Evolutionary conservation across 1,139 yeast species (phyloP).

Genomic region (Suhomyces ambrosiae): DNA sequence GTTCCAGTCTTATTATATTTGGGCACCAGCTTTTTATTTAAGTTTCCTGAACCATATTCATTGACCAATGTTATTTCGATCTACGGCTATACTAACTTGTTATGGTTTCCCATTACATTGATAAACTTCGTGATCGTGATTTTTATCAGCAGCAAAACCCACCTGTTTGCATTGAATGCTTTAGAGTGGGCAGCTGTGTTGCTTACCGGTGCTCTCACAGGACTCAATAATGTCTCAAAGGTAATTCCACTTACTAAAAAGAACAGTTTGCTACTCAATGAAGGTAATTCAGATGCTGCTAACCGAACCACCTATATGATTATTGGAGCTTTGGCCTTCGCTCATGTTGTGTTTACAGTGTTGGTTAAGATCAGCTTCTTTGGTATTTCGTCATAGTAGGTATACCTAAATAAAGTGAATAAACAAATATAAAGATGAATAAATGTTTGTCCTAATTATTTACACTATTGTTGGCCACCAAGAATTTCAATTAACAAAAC

Average conservation of each 20-base stretch:
- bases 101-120: conserved; percentile 79
- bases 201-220: conserved; percentile 50
- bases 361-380: conserved; percentile 54
- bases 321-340: conserved; percentile 33
- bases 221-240: conserved; percentile 48
- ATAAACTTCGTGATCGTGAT: conserved; percentile 53
- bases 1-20: conserved; percentile 60
- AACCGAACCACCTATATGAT: conserved; percentile 23
- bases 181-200: conserved; percentile 52
- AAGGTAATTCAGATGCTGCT: conserved; percentile 26
- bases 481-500: no score
- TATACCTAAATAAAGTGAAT: no score
- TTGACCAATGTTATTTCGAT: conserved; percentile 54
- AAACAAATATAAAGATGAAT: no score
- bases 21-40: conserved; percentile 45
- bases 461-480: no score
- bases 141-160: conserved; percentile 40
- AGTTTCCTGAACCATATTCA: conserved; percentile 43
- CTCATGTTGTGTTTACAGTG: conserved; percentile 47
- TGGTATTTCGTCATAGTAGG: conserved; percentile 33
- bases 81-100: conserved; percentile 76
- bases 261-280: conserved; percentile 34
- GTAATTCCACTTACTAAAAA: conserved; percentile 44
- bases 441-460: no score
- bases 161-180: conserved; percentile 35